Evolutionary conservation across 768 basidiomycete species (phyloP), one percentile per base, ranked within the genome.

Genomic region (Tephrocybe sp.): DNA sequence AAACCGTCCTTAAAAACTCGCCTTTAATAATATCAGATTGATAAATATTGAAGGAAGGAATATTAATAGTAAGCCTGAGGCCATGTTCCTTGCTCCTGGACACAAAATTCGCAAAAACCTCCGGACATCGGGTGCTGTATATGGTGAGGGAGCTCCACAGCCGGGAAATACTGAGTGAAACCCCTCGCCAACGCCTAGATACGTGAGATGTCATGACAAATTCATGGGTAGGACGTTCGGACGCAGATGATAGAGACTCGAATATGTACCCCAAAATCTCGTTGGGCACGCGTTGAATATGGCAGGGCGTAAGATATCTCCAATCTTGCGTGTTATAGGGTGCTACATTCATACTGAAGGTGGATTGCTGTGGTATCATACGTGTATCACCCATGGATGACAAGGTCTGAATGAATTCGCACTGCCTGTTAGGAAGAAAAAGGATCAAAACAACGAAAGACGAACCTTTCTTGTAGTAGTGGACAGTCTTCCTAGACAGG

Each of bases 71-170:
- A 1, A 54, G 34, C 8, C 21, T n/a, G 22, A 54, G 11, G 5
- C 22, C 22, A 18, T 37, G 26, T 16, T 28, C 7, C 22, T 31
- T 43, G 25, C 47, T 49, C 44, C 53, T 39, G 16, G 44, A 44
- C 2, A 54, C 13, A n/a, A 54, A n/a, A 5, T 39, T 30, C 13
- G 47, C 26, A 16, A 49, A 45, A 43, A 54, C 25, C 1, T 45
- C 53, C 8, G 53, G 44, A n/a, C 27, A 38, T 12, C 44, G 36
- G 11, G 47, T 45, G 31, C 34, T 37, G 24, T 41, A 15, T 19
- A 54, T 54, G 27, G 18, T 38, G 30, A 54, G 40, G n/a, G 25
- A 3, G 2, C 30, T 52, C 51, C 51, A 52, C 16, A 26, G 45
- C 4, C n/a, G 19, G n/a, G 30, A 8, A 5, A 43, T 35, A 11